Percentiles rank a stretch among this genome's conserved stretches.
phyloP scores from a whole-genome alignment of 768 basidiomycete species.

The Filobasidium floriforme region DNA sequence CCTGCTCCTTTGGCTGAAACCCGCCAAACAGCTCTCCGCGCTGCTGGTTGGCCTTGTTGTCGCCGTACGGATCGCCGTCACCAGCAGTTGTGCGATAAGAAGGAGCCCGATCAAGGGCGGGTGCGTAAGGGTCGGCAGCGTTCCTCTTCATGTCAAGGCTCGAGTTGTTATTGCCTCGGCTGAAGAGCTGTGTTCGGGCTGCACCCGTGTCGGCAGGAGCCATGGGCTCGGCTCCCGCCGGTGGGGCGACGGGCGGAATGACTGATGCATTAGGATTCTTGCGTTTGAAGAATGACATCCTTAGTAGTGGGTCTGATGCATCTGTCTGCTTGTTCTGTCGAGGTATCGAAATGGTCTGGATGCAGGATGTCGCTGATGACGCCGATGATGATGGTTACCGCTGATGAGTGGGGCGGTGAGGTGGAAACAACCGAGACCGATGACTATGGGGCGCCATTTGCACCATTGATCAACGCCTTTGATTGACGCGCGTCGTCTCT shows the following conservation, averaged over 20 bases:
- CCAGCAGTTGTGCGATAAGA: slow-evolving; percentile 9
- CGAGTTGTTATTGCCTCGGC: slow-evolving; percentile 27
- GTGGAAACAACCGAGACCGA: too few relatives aligned
- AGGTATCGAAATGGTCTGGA: neutral
- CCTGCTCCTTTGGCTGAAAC: slow-evolving; percentile 28
- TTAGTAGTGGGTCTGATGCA: neutral
- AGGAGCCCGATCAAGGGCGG: slow-evolving; percentile 9
- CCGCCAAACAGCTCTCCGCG: slow-evolving; percentile 45
- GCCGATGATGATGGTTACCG: neutral
- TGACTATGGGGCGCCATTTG: too few relatives aligned
- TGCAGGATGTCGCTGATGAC: neutral
- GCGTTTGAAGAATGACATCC: slow-evolving; percentile 25
- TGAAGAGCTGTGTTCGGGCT: slow-evolving; percentile 32
- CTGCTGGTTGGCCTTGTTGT: slow-evolving; percentile 28
- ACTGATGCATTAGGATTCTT: slow-evolving; percentile 36
- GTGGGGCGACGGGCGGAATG: slow-evolving; percentile 40
- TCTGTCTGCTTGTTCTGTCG: neutral
- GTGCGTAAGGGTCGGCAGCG: slow-evolving; percentile 16
- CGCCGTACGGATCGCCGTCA: slow-evolving; percentile 35
- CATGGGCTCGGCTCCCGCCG: slow-evolving; percentile 25
- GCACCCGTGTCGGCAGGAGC: slow-evolving; percentile 18
- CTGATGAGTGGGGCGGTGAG: too few relatives aligned
- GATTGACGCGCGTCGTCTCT: too few relatives aligned
- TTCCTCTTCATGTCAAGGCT: neutral
- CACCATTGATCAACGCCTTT: too few relatives aligned